Percentiles rank a stretch among this genome's conserved stretches.
These are phyloP conservation scores for Primulina tabacum DNA, from an alignment of 257 asterid genomes.

Conservation along the genomic window DNA sequence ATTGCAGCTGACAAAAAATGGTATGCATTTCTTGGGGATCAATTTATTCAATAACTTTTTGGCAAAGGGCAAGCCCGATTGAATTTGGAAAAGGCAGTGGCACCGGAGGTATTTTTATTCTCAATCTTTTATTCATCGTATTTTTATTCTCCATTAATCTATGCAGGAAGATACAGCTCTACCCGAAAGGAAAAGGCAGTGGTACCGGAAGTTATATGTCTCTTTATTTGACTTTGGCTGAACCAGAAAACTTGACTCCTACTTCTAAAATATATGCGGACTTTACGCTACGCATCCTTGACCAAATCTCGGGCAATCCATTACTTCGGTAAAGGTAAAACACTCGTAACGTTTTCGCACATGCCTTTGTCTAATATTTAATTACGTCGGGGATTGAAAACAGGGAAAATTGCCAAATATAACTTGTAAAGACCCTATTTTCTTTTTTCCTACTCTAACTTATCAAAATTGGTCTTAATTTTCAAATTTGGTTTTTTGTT, in stretches of 20 bases:
- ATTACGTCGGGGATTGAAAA: too few species aligned
- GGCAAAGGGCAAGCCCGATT: too few species aligned
- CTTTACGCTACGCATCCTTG: constrained; percentile 50
- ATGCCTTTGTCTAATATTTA: too few species aligned
- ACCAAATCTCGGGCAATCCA: constrained; percentile 37
- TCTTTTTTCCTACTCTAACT: too few species aligned
- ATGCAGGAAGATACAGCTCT: constrained; percentile 60
- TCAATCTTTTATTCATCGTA: too few species aligned
- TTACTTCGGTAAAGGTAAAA: constrained; percentile 49
- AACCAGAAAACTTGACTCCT: constrained; percentile 42
- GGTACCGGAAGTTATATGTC: constrained; percentile 50
- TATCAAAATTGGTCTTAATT: too few species aligned
- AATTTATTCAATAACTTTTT: not conserved
- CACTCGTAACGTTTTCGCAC: not conserved
- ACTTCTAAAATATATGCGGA: constrained; percentile 48
- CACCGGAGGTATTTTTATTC: too few species aligned
- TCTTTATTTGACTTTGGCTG: constrained; percentile 54
- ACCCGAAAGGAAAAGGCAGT: constrained; percentile 58
- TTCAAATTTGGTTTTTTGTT: too few species aligned
- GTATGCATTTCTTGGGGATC: constrained; percentile 26
- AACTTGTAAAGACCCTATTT: too few species aligned
- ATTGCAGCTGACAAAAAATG: constrained; percentile 48
- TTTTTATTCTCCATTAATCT: too few species aligned
- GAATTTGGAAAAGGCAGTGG: too few species aligned
- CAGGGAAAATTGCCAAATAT: too few species aligned